phyloP scores from a whole-genome alignment of 495 filamentous ascomycete genomes.

The Haplographium delicatum region DNA sequence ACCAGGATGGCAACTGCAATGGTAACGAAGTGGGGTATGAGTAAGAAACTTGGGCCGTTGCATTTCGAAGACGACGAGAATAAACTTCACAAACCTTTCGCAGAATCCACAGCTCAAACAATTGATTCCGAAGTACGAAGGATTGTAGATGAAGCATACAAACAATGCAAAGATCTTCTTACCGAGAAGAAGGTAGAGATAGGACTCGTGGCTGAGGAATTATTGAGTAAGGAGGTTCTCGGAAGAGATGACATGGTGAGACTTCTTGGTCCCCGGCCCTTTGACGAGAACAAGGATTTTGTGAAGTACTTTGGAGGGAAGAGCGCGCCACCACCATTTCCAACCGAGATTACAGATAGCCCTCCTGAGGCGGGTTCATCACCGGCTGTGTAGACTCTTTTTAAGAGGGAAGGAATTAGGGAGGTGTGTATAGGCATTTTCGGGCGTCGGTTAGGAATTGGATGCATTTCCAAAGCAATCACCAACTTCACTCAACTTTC shows the following conservation, averaged over 20 bases:
- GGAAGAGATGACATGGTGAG: conserved; percentile 86
- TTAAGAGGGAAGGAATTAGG: neutral
- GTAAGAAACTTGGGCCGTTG: conserved; percentile 81
- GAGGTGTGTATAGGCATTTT: conserved; percentile 13
- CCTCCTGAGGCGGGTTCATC: conserved; percentile 15
- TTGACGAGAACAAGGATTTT: conserved; percentile 81
- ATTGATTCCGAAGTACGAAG: conserved; percentile 88
- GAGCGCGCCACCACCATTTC: conserved; percentile 55
- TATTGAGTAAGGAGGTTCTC: conserved; percentile 86
- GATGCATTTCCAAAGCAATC: neutral
- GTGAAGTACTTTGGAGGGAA: conserved; percentile 79
- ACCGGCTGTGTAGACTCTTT: neutral
- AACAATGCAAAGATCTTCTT: conserved; percentile 79
- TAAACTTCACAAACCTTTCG: conserved; percentile 88
- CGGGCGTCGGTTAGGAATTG: conserved; percentile 2
- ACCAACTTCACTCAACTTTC: conserved; percentile 14
- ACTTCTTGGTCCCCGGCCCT: conserved; percentile 76
- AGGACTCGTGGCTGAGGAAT: conserved; percentile 86
- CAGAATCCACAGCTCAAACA: conserved; percentile 82
- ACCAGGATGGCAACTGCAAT: conserved; percentile 91
- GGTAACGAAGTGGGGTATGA: conserved; percentile 99
- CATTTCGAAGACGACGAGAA: conserved; percentile 78
- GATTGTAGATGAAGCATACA: conserved; percentile 87
- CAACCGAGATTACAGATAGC: conserved; percentile 38
- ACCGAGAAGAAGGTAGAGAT: conserved; percentile 82